A percentile compares a stretch with the other conserved stretches of the same genome.
These are phyloP conservation scores for Falciphora oryzae DNA, from an alignment of 2,329 filamentous ascomycete species.

Conservation along the genomic window DNA sequence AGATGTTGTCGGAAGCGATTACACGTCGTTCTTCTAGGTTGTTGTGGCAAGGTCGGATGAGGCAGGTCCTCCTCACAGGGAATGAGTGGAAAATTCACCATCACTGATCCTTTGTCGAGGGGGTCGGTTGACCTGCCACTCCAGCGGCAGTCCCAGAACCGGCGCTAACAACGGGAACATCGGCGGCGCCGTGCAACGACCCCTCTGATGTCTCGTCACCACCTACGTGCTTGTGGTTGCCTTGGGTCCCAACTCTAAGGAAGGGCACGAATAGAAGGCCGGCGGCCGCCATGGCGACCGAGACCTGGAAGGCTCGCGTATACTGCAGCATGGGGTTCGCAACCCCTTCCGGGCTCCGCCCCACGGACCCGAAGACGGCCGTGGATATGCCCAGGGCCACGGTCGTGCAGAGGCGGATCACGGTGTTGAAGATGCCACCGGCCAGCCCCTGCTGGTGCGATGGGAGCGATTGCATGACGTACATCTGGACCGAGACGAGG, in stretches of 20 bases:
- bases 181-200: neutral
- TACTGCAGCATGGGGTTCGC: slow-evolving; percentile 42
- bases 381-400: slow-evolving; percentile 57
- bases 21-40: neutral
- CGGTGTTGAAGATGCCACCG: slow-evolving; percentile 63
- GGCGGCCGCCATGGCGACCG: slow-evolving; percentile 35
- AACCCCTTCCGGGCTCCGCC: slow-evolving; percentile 24
- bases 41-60: neutral
- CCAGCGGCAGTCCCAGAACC: too few species aligned
- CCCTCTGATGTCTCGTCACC: neutral
- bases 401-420: slow-evolving; percentile 53
- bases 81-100: neutral
- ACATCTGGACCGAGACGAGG: slow-evolving; percentile 43
- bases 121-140: neutral
- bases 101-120: neutral
- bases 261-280: slow-evolving; percentile 44
- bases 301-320: slow-evolving; percentile 45
- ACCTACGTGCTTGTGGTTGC: slow-evolving; percentile 20
- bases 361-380: slow-evolving; percentile 50
- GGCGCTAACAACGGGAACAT: neutral
- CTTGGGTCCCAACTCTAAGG: slow-evolving; percentile 48
- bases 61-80: neutral
- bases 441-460: slow-evolving; percentile 58
- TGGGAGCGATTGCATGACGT: slow-evolving; percentile 61
- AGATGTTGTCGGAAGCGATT: neutral